Base-by-base conservation (phyloP, 345 rosid species). In the Reutealis trisperma region DNA sequence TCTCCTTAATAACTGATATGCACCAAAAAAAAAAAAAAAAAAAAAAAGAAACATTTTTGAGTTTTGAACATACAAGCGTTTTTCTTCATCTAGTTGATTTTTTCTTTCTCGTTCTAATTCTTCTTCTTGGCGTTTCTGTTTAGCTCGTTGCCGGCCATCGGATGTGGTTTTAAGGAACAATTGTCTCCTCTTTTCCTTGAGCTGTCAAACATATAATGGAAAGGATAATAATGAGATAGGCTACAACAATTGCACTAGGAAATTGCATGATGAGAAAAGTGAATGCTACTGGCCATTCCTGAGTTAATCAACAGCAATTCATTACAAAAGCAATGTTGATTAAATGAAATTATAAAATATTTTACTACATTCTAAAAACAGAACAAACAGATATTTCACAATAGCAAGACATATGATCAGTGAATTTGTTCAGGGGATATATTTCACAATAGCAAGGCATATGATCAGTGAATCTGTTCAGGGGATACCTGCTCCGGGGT, bases 91-190 rank as follows among this genome's bases (percentile, higher is more conserved):
- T 80, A 79, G 84, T 77, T 88, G 94, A 80, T 84, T 90, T 83
- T 83, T 91, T 83, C 86, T 89, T 83, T 91, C 99, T 79, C 89
- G 89, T 82, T 93, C 90, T 30, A 89, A 72, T 82, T 86, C 98
- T 83, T 90, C 94, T 73, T 95, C 99, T 13, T 81, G 72, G 47
- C 97, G 96, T 83, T 87, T 95, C 76, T 95, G 99, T 78, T 90
- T 95, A 74, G 99, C 99, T 80, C 93, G 90, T 81, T 83, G 94
- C 72, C 97, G 87, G 41, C 97, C 99, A 82, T 93, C 96, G 60
- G 91, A 85, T 45, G 93, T 93, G 62, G 97, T 87, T 88, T 93
- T 93, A 63, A 95, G 95, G 84, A 95, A 95, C 65, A 90, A 2
- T 84, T 91, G 98, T 76, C 88, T 87, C 78, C 67, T 91, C 87